Percentiles rank a stretch among this genome's conserved stretches.
Conservation (phyloP, 352 stramenopile species). For the Globisporangium canariense region DNA sequence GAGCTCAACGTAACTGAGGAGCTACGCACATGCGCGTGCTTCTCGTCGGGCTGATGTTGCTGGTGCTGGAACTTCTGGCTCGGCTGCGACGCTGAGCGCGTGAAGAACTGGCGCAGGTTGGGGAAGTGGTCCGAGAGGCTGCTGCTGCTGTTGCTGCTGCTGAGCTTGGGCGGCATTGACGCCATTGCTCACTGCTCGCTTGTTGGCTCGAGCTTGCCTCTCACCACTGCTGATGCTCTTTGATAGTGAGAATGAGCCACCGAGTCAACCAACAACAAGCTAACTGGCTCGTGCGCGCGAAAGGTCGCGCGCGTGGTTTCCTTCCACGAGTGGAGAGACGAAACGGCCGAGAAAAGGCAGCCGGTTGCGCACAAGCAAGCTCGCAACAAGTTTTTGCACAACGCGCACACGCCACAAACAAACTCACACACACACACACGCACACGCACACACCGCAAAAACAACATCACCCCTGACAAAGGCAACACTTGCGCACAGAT, state of each 20-base stretch:
- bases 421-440: background rate
- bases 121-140: constrained; percentile 16
- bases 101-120: constrained; percentile 32
- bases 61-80: constrained; percentile 8
- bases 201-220: background rate
- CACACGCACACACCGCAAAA: background rate
- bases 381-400: too few relatives aligned
- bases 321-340: too few relatives aligned
- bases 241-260: background rate
- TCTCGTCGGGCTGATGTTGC: background rate
- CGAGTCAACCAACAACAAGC: too few relatives aligned
- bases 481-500: background rate
- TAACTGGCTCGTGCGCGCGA: background rate
- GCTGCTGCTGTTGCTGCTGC: constrained; percentile 16
- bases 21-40: background rate
- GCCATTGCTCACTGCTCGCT: background rate
- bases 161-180: constrained; percentile 11
- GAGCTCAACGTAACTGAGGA: background rate
- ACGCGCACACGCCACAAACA: background rate
- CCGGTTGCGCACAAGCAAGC: too few relatives aligned
- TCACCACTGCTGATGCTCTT: background rate
- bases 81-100: constrained; percentile 23
- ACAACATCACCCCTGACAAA: background rate
- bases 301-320: background rate
- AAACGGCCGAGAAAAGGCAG: too few relatives aligned